Base-by-base conservation (phyloP, 2,329 filamentous ascomycete genomes). In the Fusarium piperis region DNA sequence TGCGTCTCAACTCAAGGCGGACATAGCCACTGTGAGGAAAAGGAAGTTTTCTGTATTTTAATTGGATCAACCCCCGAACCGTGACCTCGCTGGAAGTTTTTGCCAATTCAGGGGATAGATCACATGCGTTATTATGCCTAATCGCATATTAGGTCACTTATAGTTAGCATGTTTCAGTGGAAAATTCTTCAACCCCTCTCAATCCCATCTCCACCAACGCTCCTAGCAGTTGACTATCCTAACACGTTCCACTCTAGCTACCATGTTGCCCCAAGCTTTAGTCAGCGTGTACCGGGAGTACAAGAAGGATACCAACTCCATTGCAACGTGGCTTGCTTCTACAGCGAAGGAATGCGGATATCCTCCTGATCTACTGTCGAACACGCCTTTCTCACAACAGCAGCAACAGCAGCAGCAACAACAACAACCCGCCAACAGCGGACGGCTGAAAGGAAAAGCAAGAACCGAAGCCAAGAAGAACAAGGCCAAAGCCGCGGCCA, bases 251-350 rank as follows among this genome's bases (percentile, higher is more conserved):
- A 26, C 41, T 46, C 26, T 46, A 10, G 20, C 41, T 46, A 28
- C 12, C 3, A 48, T 48, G 44, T 48, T 48, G 15, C 44, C 44
- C 7, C 20, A 16, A 15, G 23, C 38, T 16, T 48, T 59, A 7
- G 23, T 71, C 38, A 79, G 79, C 62, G 76, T 74, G 6, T 83
- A 84, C 65, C 77, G 74, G n/a, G 77, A 78, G 61, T 84, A 84
- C 71, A 84, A 83, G 65, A 67, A 79, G 26, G 82, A 84, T 57
- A 83, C 80, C 1, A 73, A 83, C 44, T 74, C 77, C 3, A 77
- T 85, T n/a, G 81, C 81, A 3, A 71, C 76, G 26, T 85, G 82
- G 83, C 80, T 84, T n/a, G 82, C 80, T 6, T 79, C 78, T 2
- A 84, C 81, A 1, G 83, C 82, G 26, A 79, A 76, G 44, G 68